Evolutionary conservation across 176 grass and related monocot species (phyloP).

Genomic region (Elaeis guineensis): DNA sequence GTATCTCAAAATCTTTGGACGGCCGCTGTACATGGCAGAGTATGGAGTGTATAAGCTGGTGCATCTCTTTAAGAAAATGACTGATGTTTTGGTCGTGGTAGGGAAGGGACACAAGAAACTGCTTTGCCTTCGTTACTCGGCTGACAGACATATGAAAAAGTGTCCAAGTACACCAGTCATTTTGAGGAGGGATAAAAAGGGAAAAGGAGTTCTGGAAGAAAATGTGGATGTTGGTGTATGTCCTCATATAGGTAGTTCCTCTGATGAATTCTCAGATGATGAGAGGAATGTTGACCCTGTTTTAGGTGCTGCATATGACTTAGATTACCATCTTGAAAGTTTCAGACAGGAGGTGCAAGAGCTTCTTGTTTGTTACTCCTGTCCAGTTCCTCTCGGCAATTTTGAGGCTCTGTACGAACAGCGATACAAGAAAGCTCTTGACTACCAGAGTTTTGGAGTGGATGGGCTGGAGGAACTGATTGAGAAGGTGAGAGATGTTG

Average conservation of each 20-base stretch:
- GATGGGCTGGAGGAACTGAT: slow-evolving; percentile 56
- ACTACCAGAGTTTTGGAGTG: slow-evolving; percentile 56
- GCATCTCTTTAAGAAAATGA: slow-evolving; percentile 60
- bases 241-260: slow-evolving; percentile 49
- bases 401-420: slow-evolving; percentile 63
- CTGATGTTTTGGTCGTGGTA: slow-evolving; percentile 63
- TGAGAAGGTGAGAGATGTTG: slow-evolving; percentile 69
- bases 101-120: slow-evolving; percentile 74
- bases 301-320: slow-evolving; percentile 30
- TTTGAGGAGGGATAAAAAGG: slow-evolving; percentile 60
- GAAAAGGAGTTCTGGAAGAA: slow-evolving; percentile 27
- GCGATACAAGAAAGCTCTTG: slow-evolving; percentile 71
- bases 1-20: slow-evolving; percentile 64
- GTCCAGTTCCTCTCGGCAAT: slow-evolving; percentile 44
- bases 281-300: slow-evolving; percentile 41
- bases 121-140: slow-evolving; percentile 63
- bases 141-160: slow-evolving; percentile 42
- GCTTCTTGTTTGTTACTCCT: slow-evolving; percentile 80
- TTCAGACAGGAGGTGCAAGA: slow-evolving; percentile 74
- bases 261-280: slow-evolving; percentile 71
- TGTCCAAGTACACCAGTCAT: slow-evolving; percentile 44
- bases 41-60: slow-evolving; percentile 57
- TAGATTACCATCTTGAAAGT: slow-evolving; percentile 38
- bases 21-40: slow-evolving; percentile 58
- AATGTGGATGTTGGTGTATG: slow-evolving; percentile 15